Conservation (phyloP, 2,329 filamentous ascomycete species). For the Talaromyces sp. region DNA sequence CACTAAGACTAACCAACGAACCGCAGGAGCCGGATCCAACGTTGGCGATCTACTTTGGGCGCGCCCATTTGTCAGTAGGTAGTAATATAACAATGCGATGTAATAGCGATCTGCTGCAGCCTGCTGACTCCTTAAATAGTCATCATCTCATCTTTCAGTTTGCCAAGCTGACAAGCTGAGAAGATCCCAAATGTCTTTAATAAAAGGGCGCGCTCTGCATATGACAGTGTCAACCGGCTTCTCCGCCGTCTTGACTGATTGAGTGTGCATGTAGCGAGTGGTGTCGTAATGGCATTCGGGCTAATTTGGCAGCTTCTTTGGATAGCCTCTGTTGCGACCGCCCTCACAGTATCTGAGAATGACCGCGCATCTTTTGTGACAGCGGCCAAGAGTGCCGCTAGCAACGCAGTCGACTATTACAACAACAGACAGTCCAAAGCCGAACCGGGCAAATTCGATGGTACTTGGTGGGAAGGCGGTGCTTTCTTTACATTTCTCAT, state of each 20-base stretch:
- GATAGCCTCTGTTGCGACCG: conserved; percentile 1
- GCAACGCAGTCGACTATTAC: conserved; percentile 35
- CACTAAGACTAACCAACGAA: background rate
- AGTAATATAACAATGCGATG: background rate
- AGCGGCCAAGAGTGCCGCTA: conserved; percentile 30
- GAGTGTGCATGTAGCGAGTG: background rate
- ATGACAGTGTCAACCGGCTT: background rate
- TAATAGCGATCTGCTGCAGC: background rate
- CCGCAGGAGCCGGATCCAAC: background rate
- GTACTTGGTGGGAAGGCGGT: conserved; percentile 63
- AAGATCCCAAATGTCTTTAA: background rate
- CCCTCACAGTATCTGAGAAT: conserved; percentile 15
- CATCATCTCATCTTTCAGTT: no score
- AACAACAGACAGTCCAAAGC: conserved; percentile 30
- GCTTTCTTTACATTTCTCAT: conserved; percentile 61
- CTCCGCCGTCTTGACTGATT: background rate
- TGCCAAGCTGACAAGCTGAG: background rate
- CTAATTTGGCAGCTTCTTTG: conserved; percentile 4
- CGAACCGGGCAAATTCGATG: conserved; percentile 40
- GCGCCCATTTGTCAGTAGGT: background rate
- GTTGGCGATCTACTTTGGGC: background rate
- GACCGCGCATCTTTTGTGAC: conserved; percentile 27
- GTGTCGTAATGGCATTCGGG: background rate
- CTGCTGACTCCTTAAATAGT: background rate
- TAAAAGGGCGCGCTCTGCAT: background rate